Conservation (phyloP, 306 rosid genomes). For the Quercus robur region DNA sequence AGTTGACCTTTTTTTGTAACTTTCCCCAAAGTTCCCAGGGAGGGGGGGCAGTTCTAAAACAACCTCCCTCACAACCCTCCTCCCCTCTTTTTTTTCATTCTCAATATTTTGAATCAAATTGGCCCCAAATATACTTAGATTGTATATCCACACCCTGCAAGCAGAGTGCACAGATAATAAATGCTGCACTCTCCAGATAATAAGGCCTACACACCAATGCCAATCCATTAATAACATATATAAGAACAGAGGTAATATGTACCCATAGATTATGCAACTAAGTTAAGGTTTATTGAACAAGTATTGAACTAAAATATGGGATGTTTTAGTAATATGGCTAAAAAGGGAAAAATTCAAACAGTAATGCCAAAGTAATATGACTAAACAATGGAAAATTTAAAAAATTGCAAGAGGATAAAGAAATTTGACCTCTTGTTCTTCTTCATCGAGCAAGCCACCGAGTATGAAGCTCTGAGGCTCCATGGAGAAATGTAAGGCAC, state of each 20-base stretch:
- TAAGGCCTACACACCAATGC: not conserved
- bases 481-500: slow-evolving; percentile 70
- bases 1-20: no score
- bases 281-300: not conserved
- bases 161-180: no score
- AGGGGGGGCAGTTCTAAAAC: no score
- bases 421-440: slow-evolving; percentile 43
- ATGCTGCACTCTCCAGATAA: no score
- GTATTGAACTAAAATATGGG: not conserved
- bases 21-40: no score
- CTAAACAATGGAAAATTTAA: not conserved
- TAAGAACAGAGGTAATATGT: not conserved
- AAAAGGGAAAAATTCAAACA: not conserved
- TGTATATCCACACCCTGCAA: no score
- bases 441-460: slow-evolving; percentile 44
- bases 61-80: no score
- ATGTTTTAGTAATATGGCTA: not conserved
- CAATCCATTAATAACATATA: not conserved
- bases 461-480: slow-evolving; percentile 75
- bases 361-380: not conserved
- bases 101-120: no score
- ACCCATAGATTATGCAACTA: not conserved
- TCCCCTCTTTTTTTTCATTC: no score
- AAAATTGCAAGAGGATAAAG: slow-evolving; percentile 22
- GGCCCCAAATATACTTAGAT: no score